A percentile compares a stretch with the other conserved stretches of the same genome.
phyloP scores from a whole-genome alignment of 768 basidiomycete genomes.

The Amanita molliuscula region DNA sequence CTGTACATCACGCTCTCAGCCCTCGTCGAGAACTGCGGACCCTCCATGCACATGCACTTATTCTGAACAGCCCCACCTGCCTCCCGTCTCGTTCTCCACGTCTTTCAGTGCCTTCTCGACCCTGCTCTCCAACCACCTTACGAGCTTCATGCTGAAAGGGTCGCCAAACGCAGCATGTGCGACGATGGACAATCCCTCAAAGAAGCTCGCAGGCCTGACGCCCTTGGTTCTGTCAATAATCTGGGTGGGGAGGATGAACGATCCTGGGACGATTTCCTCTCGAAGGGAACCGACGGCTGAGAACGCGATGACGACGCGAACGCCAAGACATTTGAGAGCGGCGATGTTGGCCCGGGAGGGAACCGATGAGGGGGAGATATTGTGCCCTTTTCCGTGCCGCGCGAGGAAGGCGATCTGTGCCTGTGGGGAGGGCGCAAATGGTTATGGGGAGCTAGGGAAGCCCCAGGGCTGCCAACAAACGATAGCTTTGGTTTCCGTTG shows the following conservation, averaged over 20 bases:
- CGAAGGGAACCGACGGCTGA: constrained; percentile 91
- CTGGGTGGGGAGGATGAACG: constrained; percentile 81
- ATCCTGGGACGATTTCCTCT: constrained; percentile 87
- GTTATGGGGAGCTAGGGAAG: constrained; percentile 78
- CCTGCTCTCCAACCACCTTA: constrained; percentile 52
- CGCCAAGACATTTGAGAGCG: constrained; percentile 87
- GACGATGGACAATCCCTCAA: constrained; percentile 72
- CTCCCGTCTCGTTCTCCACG: constrained; percentile 17
- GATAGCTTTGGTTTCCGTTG: not conserved
- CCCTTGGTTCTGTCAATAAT: constrained; percentile 98
- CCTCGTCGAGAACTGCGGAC: constrained; percentile 95
- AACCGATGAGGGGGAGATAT: constrained; percentile 68
- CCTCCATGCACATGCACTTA: constrained; percentile 93
- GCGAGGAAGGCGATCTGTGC: constrained; percentile 81
- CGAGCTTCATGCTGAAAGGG: constrained; percentile 64
- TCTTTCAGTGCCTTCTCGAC: constrained; percentile 58
- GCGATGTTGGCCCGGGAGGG: constrained; percentile 91
- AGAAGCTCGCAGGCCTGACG: constrained; percentile 80
- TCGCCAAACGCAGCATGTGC: constrained; percentile 94
- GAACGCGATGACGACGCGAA: constrained; percentile 85
- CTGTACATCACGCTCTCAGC: constrained; percentile 95
- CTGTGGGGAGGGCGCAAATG: constrained; percentile 82
- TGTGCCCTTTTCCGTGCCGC: constrained; percentile 80
- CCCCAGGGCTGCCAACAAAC: constrained; percentile 73
- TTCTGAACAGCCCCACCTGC: constrained; percentile 61